A percentile compares a stretch with the other conserved stretches of the same genome.
Evolutionary conservation across 2,329 filamentous ascomycete species (phyloP).

Genomic region (Paracoccidioides lutzii): DNA sequence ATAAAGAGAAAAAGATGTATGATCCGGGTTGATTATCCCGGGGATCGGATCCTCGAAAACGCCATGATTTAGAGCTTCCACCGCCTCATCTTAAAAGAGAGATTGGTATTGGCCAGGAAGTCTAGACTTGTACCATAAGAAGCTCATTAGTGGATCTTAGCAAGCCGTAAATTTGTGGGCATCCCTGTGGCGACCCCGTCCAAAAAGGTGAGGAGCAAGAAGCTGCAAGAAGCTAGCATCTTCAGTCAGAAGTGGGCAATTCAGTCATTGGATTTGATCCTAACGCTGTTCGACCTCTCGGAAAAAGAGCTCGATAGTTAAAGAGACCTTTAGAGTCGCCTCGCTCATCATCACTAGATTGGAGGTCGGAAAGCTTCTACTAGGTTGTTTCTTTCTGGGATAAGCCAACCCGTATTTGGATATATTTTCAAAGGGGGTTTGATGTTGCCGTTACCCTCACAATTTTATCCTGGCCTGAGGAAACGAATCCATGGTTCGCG

Average conservation of each 20-base stretch:
- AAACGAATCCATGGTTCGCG: background rate
- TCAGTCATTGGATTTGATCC: background rate
- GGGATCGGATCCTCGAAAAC: background rate
- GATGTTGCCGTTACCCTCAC: background rate
- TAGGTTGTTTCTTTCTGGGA: no score
- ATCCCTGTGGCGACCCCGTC: background rate
- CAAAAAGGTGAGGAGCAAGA: background rate
- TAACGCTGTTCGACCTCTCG: background rate
- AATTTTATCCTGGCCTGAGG: background rate
- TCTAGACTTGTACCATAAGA: background rate
- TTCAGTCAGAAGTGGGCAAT: background rate
- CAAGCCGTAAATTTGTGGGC: background rate
- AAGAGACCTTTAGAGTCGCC: background rate
- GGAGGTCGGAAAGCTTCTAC: background rate
- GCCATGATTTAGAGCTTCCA: background rate
- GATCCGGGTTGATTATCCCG: background rate
- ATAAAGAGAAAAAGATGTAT: background rate
- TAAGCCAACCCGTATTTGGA: no score
- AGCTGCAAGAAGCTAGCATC: background rate
- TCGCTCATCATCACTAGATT: background rate
- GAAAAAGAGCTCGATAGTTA: background rate
- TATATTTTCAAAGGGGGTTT: background rate
- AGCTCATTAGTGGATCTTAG: background rate
- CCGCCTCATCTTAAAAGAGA: background rate
- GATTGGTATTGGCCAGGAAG: background rate